phyloP scores from a whole-genome alignment of 78 protist species.

The Trichosphaerium sp. region DNA sequence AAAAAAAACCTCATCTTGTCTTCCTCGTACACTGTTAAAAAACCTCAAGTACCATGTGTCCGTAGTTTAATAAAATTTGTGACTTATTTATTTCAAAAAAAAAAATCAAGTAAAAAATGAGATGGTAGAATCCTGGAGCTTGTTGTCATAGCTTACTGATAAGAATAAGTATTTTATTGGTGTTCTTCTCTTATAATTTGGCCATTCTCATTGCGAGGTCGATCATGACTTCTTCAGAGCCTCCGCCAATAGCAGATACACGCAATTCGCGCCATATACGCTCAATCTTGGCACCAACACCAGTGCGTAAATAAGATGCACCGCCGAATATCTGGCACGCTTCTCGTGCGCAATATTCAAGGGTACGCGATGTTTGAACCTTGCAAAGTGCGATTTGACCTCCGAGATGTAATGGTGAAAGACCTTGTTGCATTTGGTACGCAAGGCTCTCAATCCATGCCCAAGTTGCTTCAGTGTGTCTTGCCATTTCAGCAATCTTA shows the following conservation, averaged over 20 bases:
- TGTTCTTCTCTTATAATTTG: too few relatives aligned
- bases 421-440: constrained; percentile 10
- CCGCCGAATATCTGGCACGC: constrained; percentile 21
- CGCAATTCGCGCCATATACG: neutral
- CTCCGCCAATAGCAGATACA: constrained; percentile 5
- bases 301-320: neutral
- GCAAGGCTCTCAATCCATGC: constrained; percentile 18
- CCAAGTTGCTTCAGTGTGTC: constrained; percentile 27
- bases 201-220: constrained; percentile 32
- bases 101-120: too few relatives aligned
- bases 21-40: too few relatives aligned
- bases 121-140: too few relatives aligned
- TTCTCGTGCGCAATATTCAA: constrained; percentile 43
- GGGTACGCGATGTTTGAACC: constrained; percentile 26
- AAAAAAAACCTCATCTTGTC: too few relatives aligned
- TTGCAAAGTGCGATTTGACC: constrained; percentile 28
- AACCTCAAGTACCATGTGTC: too few relatives aligned
- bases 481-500: constrained; percentile 32
- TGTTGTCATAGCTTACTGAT: too few relatives aligned
- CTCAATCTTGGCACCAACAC: constrained; percentile 8
- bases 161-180: too few relatives aligned
- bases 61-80: too few relatives aligned
- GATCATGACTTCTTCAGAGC: constrained; percentile 17
- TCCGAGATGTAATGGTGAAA: constrained; percentile 7
- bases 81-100: too few relatives aligned